Evolutionary conservation across 75 land plant genomes (phyloP), one percentile per base, ranked within the genome.

Genomic region (Sequoiadendron giganteum): DNA sequence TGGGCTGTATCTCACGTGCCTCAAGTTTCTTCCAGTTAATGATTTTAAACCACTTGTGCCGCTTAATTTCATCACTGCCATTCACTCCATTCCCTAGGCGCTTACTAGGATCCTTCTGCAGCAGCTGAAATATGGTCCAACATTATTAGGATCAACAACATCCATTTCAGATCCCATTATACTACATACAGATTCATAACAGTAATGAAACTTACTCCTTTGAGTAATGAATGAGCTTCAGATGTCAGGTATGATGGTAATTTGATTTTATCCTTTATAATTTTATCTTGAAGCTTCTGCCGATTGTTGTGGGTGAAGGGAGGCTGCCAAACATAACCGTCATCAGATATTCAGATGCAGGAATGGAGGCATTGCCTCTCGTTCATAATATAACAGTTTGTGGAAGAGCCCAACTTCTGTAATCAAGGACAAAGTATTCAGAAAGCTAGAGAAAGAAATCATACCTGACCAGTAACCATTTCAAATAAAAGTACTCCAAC

Each of bases 401-500:
- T 43, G 6, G 43, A 79, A 79, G 21, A 36, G 15, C 21, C n/a
- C 86, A 48, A 54, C 25, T 7, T 28, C 56, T 21, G 11, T 34
- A 32, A 45, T 19, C 6, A 30, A 25, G 25, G 0, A 70, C 21
- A 86, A 39, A 11, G 28, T 65, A 47, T 45, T 83, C 21, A 83
- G 49, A 39, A 3, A 39, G 18, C 6, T 43, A 10, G 13, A 83
- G 25, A 34, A 10, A 65, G 34, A 19, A 54, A 82, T 52, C 77
- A 25, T 86, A 98, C 99, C 97, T 96, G 95, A 39, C 99, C 99
- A 68, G 96, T 95, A 30, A 98, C 91, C 99, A 98, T 98, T 88
- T 98, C 99, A 89, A 90, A 98, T 14, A 97, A 84, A n/a, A 98
- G 92, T 54, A 97, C 88, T 19, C 99, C 99, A 56, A 98, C 96